A percentile compares a stretch with the other conserved stretches of the same genome.
These are phyloP conservation scores for Chalciporus sphaerocephalus DNA, from an alignment of 768 basidiomycete species.

Conservation along the genomic window DNA sequence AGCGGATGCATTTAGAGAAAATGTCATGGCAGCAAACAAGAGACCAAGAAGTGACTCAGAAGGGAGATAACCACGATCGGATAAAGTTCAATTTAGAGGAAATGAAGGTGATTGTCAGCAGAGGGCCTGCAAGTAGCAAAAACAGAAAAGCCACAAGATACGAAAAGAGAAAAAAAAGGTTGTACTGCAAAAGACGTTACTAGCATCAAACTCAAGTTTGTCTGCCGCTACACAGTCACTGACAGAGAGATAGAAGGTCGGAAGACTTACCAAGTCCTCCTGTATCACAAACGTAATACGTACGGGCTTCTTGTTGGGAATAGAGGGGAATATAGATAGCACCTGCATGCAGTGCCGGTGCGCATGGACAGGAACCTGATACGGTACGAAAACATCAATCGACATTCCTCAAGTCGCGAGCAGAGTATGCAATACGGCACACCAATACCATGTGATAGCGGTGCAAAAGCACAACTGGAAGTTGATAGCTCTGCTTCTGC, in stretches of 20 bases:
- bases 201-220: slow-evolving; percentile 21
- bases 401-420: slow-evolving; percentile 12
- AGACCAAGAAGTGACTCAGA: not conserved
- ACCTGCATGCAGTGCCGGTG: slow-evolving; percentile 17
- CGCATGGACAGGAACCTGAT: slow-evolving; percentile 8
- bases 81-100: slow-evolving; percentile 27
- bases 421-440: slow-evolving; percentile 7
- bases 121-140: slow-evolving; percentile 6
- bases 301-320: slow-evolving; percentile 14
- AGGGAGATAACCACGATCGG: not conserved
- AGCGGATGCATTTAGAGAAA: slow-evolving; percentile 7
- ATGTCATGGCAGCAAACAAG: not conserved
- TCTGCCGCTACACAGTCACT: slow-evolving; percentile 1
- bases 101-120: slow-evolving; percentile 20
- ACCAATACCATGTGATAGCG: slow-evolving; percentile 17
- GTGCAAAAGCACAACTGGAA: slow-evolving; percentile 26
- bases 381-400: slow-evolving; percentile 16
- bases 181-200: not conserved
- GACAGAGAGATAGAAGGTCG: slow-evolving; percentile 11
- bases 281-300: slow-evolving; percentile 22
- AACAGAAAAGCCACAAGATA: slow-evolving; percentile 8
- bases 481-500: slow-evolving; percentile 23
- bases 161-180: not conserved
- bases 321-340: slow-evolving; percentile 22
- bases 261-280: slow-evolving; percentile 14